Conservation (phyloP, 75 land plant genomes). For the Cryptomeria japonica region DNA sequence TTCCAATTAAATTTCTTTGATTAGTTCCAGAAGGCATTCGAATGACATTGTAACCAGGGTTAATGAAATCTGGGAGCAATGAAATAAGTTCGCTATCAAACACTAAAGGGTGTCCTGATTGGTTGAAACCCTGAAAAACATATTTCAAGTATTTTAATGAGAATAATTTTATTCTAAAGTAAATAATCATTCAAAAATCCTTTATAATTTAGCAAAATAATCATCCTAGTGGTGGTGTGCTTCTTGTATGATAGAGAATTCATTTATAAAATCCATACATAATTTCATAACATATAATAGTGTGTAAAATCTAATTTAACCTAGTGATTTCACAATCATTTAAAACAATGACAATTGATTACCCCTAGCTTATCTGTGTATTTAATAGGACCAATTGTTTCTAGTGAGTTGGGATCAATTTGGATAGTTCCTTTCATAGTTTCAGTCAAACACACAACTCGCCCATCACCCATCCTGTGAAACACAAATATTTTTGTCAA, state of each 20-base stretch:
- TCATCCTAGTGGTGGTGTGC: no score
- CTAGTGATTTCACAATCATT: not conserved
- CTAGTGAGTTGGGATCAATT: conserved; percentile 64
- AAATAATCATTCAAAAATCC: not conserved
- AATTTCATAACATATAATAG: not conserved
- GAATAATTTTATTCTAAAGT: not conserved
- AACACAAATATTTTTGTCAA: not conserved
- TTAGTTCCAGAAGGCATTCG: conserved; percentile 74
- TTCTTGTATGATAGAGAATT: no score
- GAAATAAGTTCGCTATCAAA: conserved; percentile 71
- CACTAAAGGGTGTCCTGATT: conserved; percentile 75
- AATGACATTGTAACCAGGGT: conserved; percentile 66
- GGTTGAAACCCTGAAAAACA: conserved; percentile 44
- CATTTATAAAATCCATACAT: no score
- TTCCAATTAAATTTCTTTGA: conserved; percentile 67
- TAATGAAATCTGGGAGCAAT: conserved; percentile 64
- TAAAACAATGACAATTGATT: not conserved
- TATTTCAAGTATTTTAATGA: not conserved
- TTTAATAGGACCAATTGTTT: conserved; percentile 64
- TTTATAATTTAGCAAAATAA: not conserved
- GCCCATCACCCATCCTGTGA: conserved; percentile 59
- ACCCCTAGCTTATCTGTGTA: conserved; percentile 47
- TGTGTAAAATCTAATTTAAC: not conserved
- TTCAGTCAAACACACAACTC: conserved; percentile 79
- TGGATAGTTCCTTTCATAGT: conserved; percentile 65